Evolutionary conservation across 305 asterid genomes (phyloP), one percentile per base, ranked within the genome.

Genomic region (Rubia tinctorum): DNA sequence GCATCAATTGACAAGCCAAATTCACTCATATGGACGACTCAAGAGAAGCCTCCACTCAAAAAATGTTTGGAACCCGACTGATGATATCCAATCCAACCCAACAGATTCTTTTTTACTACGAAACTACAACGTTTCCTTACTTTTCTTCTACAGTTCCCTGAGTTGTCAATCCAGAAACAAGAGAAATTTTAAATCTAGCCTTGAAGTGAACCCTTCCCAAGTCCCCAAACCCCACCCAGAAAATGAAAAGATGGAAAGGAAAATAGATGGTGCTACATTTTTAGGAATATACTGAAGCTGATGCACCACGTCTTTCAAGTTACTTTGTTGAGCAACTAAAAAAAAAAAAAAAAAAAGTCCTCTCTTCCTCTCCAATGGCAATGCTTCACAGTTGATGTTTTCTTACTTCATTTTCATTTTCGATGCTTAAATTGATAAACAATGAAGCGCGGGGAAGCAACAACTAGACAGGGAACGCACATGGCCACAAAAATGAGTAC

Each of bases 401-500:
- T 37, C 45, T 64, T 7, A 37, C 69, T 65, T 30, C 23, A 2
- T 6, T 40, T 65, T 66, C 18, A 8, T 47, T 18, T 17, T 22
- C 27, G 30, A 15, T 64, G 12, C 69, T 39, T 18, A 39, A 27
- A 0, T 30, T 27, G 25, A 62, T 62, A 61, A 61, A 60, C 15
- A 60, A 25, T 4, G 43, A 20, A 63, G 68, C 11, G 8, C 66
- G 30, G 27, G 17, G 12, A 62, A 22, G 34, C 23, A 73, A 2
- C 22, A 53, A 1, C 55, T 66, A 11, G 56, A 14, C 15, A 5
- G 25, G 10, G 8, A 34, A 20, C 11, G 45, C n/a, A 14, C 22
- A 69, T 40, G 43, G 66, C 30, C n/a, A 76, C 47, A 61, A 76
- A 47, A 66, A 55, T 66, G 20, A n/a, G n/a, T n/a, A n/a, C n/a